Evolutionary conservation across 768 basidiomycete genomes (phyloP).

Genomic region (Boletus speciosus): DNA sequence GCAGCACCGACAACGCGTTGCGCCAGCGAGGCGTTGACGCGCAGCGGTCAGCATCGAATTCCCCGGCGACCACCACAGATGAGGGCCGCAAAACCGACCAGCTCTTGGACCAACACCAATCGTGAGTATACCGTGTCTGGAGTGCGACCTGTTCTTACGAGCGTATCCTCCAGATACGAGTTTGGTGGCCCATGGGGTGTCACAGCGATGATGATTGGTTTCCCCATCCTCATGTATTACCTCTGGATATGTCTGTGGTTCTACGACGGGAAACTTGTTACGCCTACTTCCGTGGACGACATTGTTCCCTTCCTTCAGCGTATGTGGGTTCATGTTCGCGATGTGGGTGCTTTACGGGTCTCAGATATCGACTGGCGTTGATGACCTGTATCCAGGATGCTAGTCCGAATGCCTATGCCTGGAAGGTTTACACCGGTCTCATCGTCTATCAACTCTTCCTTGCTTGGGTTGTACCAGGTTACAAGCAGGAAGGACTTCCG

Average conservation of each 20-base stretch:
- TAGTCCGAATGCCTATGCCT: slow-evolving; percentile 82
- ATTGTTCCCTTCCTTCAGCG: slow-evolving; percentile 70
- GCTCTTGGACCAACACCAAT: slow-evolving; percentile 65
- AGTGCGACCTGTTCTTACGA: slow-evolving; percentile 2
- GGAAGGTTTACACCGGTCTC: slow-evolving; percentile 86
- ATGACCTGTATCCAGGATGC: slow-evolving; percentile 63
- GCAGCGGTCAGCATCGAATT: slow-evolving; percentile 10
- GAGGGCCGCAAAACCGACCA: slow-evolving; percentile 74
- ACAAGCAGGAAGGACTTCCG: slow-evolving; percentile 91
- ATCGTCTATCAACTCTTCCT: slow-evolving; percentile 87
- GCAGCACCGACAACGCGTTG: slow-evolving; percentile 21
- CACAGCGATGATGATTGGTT: slow-evolving; percentile 87
- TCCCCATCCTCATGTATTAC: slow-evolving; percentile 97
- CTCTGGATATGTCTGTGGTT: slow-evolving; percentile 97
- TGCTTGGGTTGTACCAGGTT: slow-evolving; percentile 88
- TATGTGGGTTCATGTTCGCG: slow-evolving; percentile 84
- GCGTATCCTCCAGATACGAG: slow-evolving; percentile 62
- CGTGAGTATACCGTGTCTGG: slow-evolving; percentile 34
- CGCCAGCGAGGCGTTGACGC: slow-evolving; percentile 29
- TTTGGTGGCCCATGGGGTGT: slow-evolving; percentile 96
- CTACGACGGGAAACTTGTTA: slow-evolving; percentile 80
- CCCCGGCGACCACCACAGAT: slow-evolving; percentile 45
- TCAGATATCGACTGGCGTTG: neutral
- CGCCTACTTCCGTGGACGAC: slow-evolving; percentile 65
- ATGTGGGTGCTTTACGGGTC: slow-evolving; percentile 44